A percentile compares a stretch with the other conserved stretches of the same genome.
These are phyloP conservation scores for Dittrichia graveolens DNA, from an alignment of 129 eudicot species.

Conservation along the genomic window DNA sequence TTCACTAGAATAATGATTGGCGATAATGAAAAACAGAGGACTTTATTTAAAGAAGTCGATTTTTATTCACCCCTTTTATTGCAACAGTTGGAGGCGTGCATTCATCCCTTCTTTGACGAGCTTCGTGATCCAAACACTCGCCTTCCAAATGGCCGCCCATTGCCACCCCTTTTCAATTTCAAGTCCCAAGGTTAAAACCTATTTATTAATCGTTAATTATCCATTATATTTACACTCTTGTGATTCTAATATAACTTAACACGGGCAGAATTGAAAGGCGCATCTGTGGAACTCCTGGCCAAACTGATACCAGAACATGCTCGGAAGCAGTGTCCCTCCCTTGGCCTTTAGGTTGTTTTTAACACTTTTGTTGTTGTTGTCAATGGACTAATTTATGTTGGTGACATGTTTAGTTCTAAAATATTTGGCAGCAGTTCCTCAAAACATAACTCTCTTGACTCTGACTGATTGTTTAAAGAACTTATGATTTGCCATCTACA, in stretches of 20 bases:
- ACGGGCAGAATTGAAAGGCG: slow-evolving; percentile 66
- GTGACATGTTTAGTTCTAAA: slow-evolving; percentile 28
- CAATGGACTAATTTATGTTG: slow-evolving; percentile 8
- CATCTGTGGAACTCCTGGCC: slow-evolving; percentile 49
- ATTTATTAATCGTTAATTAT: background rate
- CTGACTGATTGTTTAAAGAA: slow-evolving; percentile 12
- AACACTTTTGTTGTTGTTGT: slow-evolving; percentile 21
- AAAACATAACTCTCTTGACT: slow-evolving; percentile 10
- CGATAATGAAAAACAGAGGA: background rate
- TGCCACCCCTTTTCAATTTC: slow-evolving; percentile 71
- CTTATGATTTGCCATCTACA: slow-evolving; percentile 12
- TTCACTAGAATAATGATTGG: too few relatives aligned
- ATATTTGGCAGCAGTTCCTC: slow-evolving; percentile 9
- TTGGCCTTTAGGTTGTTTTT: slow-evolving; percentile 42
- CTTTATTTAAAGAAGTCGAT: background rate
- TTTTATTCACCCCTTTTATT: background rate
- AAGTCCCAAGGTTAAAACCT: slow-evolving; percentile 53
- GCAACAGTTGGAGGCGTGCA: slow-evolving; percentile 61
- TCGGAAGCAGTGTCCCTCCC: slow-evolving; percentile 62
- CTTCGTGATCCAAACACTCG: slow-evolving; percentile 63
- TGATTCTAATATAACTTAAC: background rate
- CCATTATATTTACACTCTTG: background rate
- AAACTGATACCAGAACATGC: slow-evolving; percentile 79
- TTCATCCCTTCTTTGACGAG: slow-evolving; percentile 62
- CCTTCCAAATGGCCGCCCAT: slow-evolving; percentile 70